Percentiles rank a stretch among this genome's conserved stretches.
Evolutionary conservation across 2,329 filamentous ascomycete genomes (phyloP).

Genomic region (Scopulariopsis brevicaulis): DNA sequence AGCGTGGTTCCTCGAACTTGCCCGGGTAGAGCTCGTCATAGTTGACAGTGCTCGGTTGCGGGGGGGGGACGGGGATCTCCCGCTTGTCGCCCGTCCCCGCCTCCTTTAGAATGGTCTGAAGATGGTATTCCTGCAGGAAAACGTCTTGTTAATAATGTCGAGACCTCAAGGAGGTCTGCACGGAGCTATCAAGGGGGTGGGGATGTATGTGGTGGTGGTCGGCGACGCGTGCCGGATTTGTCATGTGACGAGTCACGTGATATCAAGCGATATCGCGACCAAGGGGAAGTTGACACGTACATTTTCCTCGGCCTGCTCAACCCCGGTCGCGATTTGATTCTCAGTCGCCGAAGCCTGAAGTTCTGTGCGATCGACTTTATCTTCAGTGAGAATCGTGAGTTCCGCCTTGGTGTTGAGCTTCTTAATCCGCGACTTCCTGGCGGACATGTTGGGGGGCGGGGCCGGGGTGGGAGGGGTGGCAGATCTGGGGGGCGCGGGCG

Average conservation of each 20-base stretch:
- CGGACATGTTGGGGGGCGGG: conserved; percentile 33
- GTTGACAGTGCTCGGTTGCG: conserved; percentile 54
- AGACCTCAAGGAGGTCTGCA: not conserved
- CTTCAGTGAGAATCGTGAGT: conserved; percentile 77
- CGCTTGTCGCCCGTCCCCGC: conserved; percentile 43
- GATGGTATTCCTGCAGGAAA: conserved; percentile 73
- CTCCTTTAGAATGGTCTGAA: conserved; percentile 65
- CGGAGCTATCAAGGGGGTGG: not conserved
- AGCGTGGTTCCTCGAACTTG: conserved; percentile 71
- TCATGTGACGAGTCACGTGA: conserved; percentile 41
- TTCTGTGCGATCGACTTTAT: conserved; percentile 76
- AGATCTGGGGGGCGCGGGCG: conserved; percentile 25
- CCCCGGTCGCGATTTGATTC: conserved; percentile 85
- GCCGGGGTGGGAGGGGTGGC: conserved; percentile 11
- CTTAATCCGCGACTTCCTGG: conserved; percentile 66
- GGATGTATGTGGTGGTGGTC: not conserved
- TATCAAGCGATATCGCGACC: conserved; percentile 7
- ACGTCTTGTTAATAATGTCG: not conserved
- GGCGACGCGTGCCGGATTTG: not conserved
- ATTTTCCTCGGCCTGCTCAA: conserved; percentile 95
- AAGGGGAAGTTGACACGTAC: conserved; percentile 46
- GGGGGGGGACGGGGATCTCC: conserved; percentile 55
- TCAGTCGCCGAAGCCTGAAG: conserved; percentile 79
- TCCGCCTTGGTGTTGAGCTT: conserved; percentile 89
- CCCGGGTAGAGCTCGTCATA: conserved; percentile 84